Conservation (phyloP, 2,329 filamentous ascomycete genomes). For the Scopulariopsis brevicaulis region DNA sequence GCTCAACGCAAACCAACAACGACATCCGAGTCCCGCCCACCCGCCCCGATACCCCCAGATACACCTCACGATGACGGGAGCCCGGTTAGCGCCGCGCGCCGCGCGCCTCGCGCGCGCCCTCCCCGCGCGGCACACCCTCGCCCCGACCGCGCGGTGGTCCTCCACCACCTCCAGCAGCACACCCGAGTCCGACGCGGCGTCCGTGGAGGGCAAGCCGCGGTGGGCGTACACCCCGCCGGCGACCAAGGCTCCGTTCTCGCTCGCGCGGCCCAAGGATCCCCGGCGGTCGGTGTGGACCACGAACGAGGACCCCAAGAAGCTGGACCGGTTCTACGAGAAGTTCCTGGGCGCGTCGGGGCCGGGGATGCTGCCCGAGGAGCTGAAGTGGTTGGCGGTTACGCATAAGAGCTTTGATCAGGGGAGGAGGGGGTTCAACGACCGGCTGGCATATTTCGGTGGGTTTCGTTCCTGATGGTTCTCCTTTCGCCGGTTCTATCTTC, state of each 20-base stretch:
- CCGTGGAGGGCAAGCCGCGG: conserved; percentile 31
- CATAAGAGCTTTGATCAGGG: conserved; percentile 98
- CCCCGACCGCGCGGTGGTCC: background rate
- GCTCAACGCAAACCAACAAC: no score
- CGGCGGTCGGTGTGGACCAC: conserved; percentile 47
- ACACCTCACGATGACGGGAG: no score
- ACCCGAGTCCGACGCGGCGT: background rate
- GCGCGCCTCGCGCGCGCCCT: no score
- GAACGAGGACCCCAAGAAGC: conserved; percentile 61
- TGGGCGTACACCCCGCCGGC: conserved; percentile 60
- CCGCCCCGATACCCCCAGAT: no score
- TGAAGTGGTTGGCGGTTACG: conserved; percentile 94
- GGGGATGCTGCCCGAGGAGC: conserved; percentile 70
- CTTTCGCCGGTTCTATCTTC: background rate
- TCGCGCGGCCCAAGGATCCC: conserved; percentile 43
- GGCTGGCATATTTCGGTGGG: conserved; percentile 45
- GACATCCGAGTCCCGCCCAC: no score
- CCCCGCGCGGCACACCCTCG: background rate
- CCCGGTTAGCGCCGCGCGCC: no score
- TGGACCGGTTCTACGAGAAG: conserved; percentile 68
- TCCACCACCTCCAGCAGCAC: background rate
- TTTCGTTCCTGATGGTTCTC: background rate
- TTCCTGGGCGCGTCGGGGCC: conserved; percentile 66
- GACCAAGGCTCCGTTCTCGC: conserved; percentile 60
- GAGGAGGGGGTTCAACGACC: conserved; percentile 85